phyloP scores from a whole-genome alignment of 1,139 yeast species.

The Lodderomyces oxycetoniae region DNA sequence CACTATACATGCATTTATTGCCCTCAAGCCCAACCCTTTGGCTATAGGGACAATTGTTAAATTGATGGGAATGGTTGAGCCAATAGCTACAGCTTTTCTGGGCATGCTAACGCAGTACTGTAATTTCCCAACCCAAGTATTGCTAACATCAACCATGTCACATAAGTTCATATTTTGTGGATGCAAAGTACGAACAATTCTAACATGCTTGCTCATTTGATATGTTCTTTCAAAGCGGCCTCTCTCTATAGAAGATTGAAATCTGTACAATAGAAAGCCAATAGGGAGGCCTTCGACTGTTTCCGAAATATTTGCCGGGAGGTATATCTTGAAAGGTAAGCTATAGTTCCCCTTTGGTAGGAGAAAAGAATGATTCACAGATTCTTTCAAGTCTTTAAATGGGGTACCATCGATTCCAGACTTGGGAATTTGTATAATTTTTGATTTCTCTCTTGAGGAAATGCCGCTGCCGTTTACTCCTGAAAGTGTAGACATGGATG shows the following conservation, averaged over 20 bases:
- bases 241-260: constrained; percentile 53
- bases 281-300: constrained; percentile 61
- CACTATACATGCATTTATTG: constrained; percentile 45
- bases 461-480: background rate
- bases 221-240: constrained; percentile 46
- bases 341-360: constrained; percentile 64
- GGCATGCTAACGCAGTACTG: constrained; percentile 59
- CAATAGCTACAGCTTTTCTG: constrained; percentile 57
- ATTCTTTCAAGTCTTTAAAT: constrained; percentile 22
- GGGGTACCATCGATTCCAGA: constrained; percentile 47
- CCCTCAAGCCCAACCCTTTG: constrained; percentile 50
- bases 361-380: constrained; percentile 35
- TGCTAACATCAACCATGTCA: constrained; percentile 56
- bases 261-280: constrained; percentile 52
- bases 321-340: constrained; percentile 51
- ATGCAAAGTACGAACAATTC: constrained; percentile 48
- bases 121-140: constrained; percentile 61
- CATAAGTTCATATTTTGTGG: constrained; percentile 46
- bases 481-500: constrained; percentile 3
- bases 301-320: constrained; percentile 62
- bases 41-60: constrained; percentile 54
- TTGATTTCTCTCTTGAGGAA: constrained; percentile 11
- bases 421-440: constrained; percentile 24
- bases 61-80: constrained; percentile 49
- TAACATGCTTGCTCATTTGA: constrained; percentile 26